Evolutionary conservation across 768 basidiomycete genomes (phyloP).

Genomic region (Trametes elegans): DNA sequence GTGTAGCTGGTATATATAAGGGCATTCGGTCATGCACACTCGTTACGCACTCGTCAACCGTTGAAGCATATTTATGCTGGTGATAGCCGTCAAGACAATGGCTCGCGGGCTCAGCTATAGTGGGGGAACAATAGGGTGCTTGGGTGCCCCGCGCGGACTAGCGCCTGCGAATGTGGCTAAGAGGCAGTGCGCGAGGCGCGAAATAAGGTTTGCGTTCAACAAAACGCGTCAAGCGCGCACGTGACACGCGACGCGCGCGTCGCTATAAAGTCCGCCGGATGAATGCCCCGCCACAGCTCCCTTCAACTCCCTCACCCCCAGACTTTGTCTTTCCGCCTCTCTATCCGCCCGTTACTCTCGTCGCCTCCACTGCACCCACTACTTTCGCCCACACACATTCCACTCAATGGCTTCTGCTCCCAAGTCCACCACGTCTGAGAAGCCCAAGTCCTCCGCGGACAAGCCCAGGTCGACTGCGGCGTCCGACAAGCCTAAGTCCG

Average conservation of each 20-base stretch:
- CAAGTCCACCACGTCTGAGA: constrained; percentile 13
- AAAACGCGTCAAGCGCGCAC: constrained; percentile 29
- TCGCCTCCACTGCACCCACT: neutral
- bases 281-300: constrained; percentile 3
- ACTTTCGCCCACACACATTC: neutral
- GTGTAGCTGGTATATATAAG: too few species aligned
- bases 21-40: neutral
- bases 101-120: too few species aligned
- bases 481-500: constrained; percentile 12
- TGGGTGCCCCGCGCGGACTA: neutral
- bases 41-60: too few species aligned
- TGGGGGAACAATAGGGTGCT: neutral
- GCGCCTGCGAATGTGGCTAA: constrained; percentile 7
- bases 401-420: constrained; percentile 21
- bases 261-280: constrained; percentile 25
- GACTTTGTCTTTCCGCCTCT: constrained; percentile 3
- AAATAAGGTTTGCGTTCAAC: constrained; percentile 31
- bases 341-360: neutral
- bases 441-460: constrained; percentile 13
- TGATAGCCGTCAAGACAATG: too few species aligned
- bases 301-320: constrained; percentile 6
- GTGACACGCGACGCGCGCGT: constrained; percentile 29
- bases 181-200: constrained; percentile 7
- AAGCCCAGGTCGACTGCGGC: constrained; percentile 6
- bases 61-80: neutral